A percentile compares a stretch with the other conserved stretches of the same genome.
Evolutionary conservation across 768 basidiomycete genomes (phyloP).

Genomic region (Leccinum longicurvipes): DNA sequence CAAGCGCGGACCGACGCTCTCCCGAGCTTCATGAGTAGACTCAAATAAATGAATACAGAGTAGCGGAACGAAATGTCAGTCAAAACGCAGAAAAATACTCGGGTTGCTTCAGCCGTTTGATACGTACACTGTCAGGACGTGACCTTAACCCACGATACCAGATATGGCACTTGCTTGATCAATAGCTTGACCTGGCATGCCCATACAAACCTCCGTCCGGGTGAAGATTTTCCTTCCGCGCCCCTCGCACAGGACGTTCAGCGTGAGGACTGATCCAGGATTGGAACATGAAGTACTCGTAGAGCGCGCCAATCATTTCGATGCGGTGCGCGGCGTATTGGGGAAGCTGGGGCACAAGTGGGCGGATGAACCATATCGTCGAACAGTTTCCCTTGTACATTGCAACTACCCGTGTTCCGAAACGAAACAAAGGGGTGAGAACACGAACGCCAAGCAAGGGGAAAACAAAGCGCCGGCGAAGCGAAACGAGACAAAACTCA

Average conservation of each 20-base stretch:
- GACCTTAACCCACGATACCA: conserved; percentile 23
- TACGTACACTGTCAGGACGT: conserved; percentile 16
- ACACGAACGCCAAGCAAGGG: background rate
- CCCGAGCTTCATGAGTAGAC: conserved; percentile 4
- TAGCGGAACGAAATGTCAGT: conserved; percentile 4
- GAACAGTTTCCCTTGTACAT: conserved; percentile 34
- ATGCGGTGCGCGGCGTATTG: conserved; percentile 44
- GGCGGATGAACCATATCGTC: conserved; percentile 35
- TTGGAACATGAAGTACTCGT: conserved; percentile 29
- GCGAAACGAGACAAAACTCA: conserved; percentile 16
- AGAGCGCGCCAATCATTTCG: conserved; percentile 35
- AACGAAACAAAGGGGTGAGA: background rate
- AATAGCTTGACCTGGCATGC: conserved; percentile 30
- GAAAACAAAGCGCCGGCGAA: background rate
- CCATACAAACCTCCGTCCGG: conserved; percentile 25
- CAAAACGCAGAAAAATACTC: background rate
- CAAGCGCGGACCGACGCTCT: no score
- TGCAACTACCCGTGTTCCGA: conserved; percentile 32
- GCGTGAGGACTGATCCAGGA: conserved; percentile 29
- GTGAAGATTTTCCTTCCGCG: conserved; percentile 21
- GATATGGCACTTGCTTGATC: conserved; percentile 20
- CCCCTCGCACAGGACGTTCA: conserved; percentile 27
- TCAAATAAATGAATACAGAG: background rate
- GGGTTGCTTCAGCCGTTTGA: background rate
- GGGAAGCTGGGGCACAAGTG: conserved; percentile 34